Evolutionary conservation across 163 green algal genomes (phyloP).

Genomic region (Coccomyxa subellipsoidea): DNA sequence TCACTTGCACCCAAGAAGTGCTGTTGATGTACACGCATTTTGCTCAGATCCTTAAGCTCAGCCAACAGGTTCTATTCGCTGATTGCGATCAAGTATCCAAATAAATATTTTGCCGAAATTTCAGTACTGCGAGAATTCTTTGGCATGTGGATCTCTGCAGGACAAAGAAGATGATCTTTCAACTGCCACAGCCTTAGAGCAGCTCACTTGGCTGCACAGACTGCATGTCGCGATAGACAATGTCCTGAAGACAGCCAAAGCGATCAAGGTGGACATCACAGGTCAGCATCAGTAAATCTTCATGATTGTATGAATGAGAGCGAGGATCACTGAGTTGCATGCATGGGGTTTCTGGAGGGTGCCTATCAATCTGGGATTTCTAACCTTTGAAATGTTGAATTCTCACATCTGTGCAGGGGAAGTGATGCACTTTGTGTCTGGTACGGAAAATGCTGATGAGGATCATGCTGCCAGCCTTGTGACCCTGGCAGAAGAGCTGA

Average conservation of each 20-base stretch:
- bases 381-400: no score
- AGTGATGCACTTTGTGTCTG: not conserved
- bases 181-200: not conserved
- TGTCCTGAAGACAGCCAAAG: not conserved
- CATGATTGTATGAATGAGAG: no score
- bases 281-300: not conserved
- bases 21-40: no score
- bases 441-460: not conserved
- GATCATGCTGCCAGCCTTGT: not conserved
- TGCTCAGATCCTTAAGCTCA: no score
- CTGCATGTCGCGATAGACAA: not conserved
- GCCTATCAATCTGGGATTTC: no score
- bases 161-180: not conserved
- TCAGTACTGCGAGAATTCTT: no score
- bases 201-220: conserved; percentile 2
- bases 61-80: no score
- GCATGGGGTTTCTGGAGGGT: no score
- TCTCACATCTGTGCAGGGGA: not conserved
- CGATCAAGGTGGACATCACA: not conserved
- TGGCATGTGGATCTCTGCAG: not conserved
- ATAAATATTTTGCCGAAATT: no score
- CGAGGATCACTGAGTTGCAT: no score
- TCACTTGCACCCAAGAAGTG: no score
- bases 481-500: not conserved
- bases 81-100: no score